Evolutionary conservation across 2,329 filamentous ascomycete genomes (phyloP).

Genomic region (Chaetomiaceae sp.): DNA sequence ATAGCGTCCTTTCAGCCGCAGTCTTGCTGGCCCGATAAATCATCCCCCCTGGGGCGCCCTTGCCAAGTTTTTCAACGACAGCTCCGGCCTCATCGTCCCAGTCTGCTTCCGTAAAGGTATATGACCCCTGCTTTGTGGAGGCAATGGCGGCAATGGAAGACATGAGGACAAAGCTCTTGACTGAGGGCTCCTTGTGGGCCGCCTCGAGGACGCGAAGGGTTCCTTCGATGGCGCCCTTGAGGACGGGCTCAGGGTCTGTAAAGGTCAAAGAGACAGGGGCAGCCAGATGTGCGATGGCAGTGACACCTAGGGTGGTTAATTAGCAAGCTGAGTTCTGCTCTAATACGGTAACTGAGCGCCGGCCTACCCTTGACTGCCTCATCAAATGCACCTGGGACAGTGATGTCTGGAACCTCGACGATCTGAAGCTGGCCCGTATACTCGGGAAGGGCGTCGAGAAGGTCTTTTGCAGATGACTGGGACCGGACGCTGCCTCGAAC

Average conservation of each 20-base stretch:
- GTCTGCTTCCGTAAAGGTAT: slow-evolving; percentile 25
- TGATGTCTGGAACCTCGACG: slow-evolving; percentile 25
- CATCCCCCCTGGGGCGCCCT: slow-evolving; percentile 15
- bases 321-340: too few relatives aligned
- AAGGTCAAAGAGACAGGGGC: slow-evolving; percentile 25
- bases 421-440: slow-evolving; percentile 17
- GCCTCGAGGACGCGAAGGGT: slow-evolving; percentile 21
- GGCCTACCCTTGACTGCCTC: slow-evolving; percentile 20
- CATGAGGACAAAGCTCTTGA: slow-evolving; percentile 28
- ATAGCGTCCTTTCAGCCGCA: slow-evolving; percentile 30
- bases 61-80: slow-evolving; percentile 16
- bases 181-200: slow-evolving; percentile 12
- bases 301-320: slow-evolving; percentile 9
- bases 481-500: slow-evolving; percentile 37
- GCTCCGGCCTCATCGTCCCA: slow-evolving; percentile 24
- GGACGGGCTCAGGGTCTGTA: slow-evolving; percentile 23
- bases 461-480: background rate
- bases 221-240: slow-evolving; percentile 20
- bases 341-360: too few relatives aligned
- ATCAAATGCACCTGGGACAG: slow-evolving; percentile 21
- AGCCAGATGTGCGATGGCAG: slow-evolving; percentile 23
- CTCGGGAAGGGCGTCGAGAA: slow-evolving; percentile 8
- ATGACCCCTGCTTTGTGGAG: background rate
- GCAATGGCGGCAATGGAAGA: slow-evolving; percentile 22
- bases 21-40: slow-evolving; percentile 32